Base-by-base conservation (phyloP, 805 yeast species). In the Debaryomyces maramus region DNA sequence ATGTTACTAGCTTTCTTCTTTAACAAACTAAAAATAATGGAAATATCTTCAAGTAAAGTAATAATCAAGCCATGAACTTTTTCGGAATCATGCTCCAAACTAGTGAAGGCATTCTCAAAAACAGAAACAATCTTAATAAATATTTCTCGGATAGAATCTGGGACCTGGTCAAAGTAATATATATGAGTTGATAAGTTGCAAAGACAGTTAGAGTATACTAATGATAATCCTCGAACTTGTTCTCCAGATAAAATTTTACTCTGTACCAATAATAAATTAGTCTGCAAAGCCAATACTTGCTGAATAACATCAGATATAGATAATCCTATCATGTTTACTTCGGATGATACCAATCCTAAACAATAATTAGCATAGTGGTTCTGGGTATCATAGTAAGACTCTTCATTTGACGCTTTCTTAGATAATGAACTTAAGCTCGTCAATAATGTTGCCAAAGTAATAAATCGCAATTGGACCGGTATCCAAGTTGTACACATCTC, bases 91-190 rank as follows among this genome's bases (percentile, higher is more conserved):
- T 28, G 32, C 14, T 35, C 39, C 21, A 34, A 39, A 5, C 34
- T 31, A 15, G 28, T 31, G 22, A 40, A 36, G 6, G 45, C 37
- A 18, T 45, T 42, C 19, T 55, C 55, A 44, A 65, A 37, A 32
- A 54, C 49, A 40, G 65, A 48, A 53, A 72, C 70, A 39, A 65
- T 62, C 41, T 70, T 76, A 14, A 73, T 50, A 30, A 82, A 62
- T 11, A 89, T 67, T 43, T 85, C 95, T 20, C 79, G 76, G 14
- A 89, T 67, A 68, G 91, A 83, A 57, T 90, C 97, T 11, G 83
- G 75, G 4, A 85, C 78, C 60, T 93, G 99, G 49, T 88, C 95
- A 44, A 82, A 82, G 58, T 91, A 91, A 53, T 89, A 89, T 9
- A 82, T 76, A 57, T 89, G 96, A 2, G 79, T 75, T 1, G 89